These are phyloP conservation scores for Sclerotiophoma versabilis DNA, from an alignment of 2,329 filamentous ascomycete species.

Conservation along the genomic window DNA sequence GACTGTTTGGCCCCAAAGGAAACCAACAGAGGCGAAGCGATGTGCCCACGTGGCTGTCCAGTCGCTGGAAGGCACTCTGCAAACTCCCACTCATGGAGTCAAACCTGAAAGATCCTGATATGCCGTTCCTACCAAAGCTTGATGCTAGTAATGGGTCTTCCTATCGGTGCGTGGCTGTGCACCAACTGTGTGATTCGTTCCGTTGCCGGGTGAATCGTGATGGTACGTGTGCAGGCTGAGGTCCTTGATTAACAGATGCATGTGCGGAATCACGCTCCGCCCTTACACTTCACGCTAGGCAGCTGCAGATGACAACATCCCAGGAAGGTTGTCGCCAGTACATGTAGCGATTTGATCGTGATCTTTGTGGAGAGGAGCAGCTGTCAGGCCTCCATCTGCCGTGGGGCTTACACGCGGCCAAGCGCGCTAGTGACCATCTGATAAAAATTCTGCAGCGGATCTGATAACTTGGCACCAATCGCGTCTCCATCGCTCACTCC, in stretches of 20 bases:
- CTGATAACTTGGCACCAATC: constrained; percentile 24
- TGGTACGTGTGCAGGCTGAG: no score
- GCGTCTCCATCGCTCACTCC: not conserved
- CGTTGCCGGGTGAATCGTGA: no score
- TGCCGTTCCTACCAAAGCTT: no score
- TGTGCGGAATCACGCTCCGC: constrained; percentile 4
- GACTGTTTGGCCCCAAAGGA: no score
- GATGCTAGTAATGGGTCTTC: no score
- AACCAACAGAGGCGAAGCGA: no score
- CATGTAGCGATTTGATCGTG: not conserved
- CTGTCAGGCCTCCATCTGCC: not conserved
- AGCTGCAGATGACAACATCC: constrained; percentile 2
- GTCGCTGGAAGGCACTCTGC: no score
- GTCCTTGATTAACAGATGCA: constrained; percentile 5
- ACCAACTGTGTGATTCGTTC: not conserved
- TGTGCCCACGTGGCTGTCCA: no score
- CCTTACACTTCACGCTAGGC: not conserved
- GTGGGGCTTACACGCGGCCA: constrained; percentile 12
- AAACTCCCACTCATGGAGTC: no score
- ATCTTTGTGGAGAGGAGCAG: not conserved
- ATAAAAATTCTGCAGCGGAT: constrained; percentile 30
- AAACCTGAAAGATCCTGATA: no score
- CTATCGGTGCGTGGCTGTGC: not conserved
- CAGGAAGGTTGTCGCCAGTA: constrained; percentile 6
- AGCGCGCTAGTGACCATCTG: constrained; percentile 27